Conservation (phyloP, 1,139 yeast genomes). For the Pichia sp. region DNA sequence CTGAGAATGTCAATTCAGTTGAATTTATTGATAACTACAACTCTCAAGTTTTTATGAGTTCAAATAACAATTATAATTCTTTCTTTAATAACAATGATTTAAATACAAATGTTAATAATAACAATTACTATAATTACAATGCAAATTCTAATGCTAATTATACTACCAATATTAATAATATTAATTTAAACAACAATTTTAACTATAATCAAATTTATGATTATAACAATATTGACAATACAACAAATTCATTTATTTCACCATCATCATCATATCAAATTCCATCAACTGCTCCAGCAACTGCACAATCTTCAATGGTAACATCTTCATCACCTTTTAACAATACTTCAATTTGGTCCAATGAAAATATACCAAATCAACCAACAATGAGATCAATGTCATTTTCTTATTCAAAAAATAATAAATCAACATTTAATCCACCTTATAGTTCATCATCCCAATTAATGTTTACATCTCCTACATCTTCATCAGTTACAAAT, state of each 20-base stretch:
- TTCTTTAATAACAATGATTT: too few relatives aligned
- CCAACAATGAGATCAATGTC: slow-evolving; percentile 5
- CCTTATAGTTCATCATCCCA: slow-evolving; percentile 5
- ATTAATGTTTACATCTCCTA: slow-evolving; percentile 3
- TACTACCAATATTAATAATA: neutral
- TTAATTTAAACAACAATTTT: neutral
- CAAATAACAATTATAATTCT: too few relatives aligned
- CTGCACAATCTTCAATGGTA: slow-evolving; percentile 2
- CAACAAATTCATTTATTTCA: neutral
- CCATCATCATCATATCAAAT: neutral
- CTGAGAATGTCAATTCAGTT: neutral
- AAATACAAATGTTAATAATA: too few relatives aligned
- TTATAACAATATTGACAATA: neutral
- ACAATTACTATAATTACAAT: too few relatives aligned
- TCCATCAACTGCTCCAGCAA: slow-evolving; percentile 1
- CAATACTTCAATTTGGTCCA: slow-evolving; percentile 9
- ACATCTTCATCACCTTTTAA: slow-evolving; percentile 15
- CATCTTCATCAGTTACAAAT: neutral
- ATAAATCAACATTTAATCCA: too few relatives aligned
- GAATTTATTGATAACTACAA: slow-evolving; percentile 6
- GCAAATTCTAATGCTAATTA: too few relatives aligned
- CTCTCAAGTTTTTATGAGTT: too few relatives aligned
- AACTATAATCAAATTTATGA: too few relatives aligned
- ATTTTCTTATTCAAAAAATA: neutral
- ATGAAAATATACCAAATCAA: slow-evolving; percentile 1